Conservation (phyloP, 768 basidiomycete genomes). For the Leccinum subgranulosum region DNA sequence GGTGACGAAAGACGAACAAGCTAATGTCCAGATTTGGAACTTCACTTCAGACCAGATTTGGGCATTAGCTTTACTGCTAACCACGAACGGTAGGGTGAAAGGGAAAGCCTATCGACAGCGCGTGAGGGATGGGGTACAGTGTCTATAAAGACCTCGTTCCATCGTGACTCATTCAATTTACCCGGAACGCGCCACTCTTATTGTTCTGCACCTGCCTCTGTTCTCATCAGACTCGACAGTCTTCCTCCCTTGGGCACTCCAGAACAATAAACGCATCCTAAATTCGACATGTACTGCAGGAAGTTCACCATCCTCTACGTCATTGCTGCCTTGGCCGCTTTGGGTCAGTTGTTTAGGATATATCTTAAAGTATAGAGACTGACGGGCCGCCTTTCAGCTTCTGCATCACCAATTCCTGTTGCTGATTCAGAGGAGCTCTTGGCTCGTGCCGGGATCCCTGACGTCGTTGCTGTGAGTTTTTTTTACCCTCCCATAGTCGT, state of each 20-base stretch:
- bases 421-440: constrained; percentile 7
- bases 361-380: not conserved
- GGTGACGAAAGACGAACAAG: constrained; percentile 20
- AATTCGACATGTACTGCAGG: constrained; percentile 25
- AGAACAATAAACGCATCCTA: constrained; percentile 29
- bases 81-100: constrained; percentile 29
- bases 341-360: constrained; percentile 16
- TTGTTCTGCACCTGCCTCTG: constrained; percentile 25
- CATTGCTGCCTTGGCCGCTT: constrained; percentile 24
- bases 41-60: constrained; percentile 13
- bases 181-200: constrained; percentile 24
- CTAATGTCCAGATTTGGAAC: constrained; percentile 23
- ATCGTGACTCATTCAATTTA: constrained; percentile 15
- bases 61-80: constrained; percentile 15
- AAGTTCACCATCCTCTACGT: constrained; percentile 31
- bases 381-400: constrained; percentile 12
- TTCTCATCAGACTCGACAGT: not conserved
- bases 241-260: not conserved
- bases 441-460: not conserved
- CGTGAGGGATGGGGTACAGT: constrained; percentile 1
- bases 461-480: constrained; percentile 19
- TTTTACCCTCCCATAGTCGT: rapidly evolving
- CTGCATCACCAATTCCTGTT: constrained; percentile 27
- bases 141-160: constrained; percentile 24
- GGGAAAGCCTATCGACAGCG: constrained; percentile 5